phyloP scores from a whole-genome alignment of 108 stramenopile species.

The Fragilaria crotonensis region DNA sequence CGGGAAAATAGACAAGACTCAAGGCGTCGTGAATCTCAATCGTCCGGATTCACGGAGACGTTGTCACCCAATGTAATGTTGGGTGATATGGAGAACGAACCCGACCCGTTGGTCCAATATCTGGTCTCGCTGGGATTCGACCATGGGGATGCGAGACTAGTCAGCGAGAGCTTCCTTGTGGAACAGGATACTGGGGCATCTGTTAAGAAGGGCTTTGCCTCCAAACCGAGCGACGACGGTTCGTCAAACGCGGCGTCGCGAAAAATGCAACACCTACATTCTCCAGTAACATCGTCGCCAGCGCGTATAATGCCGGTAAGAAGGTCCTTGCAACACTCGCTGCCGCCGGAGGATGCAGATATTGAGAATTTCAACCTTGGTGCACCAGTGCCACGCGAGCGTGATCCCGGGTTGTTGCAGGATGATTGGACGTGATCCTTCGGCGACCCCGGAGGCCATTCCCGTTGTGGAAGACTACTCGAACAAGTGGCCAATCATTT shows the following conservation, averaged over 20 bases:
- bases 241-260: too few species aligned
- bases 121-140: background rate
- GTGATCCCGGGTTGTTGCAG: background rate
- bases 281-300: background rate
- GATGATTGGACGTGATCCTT: background rate
- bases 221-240: too few species aligned
- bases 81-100: too few species aligned
- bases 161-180: background rate
- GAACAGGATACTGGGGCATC: background rate
- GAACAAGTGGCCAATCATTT: slow-evolving; percentile 11
- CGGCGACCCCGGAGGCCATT: background rate
- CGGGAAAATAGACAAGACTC: too few species aligned
- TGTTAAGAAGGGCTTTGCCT: too few species aligned
- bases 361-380: background rate
- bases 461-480: background rate
- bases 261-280: background rate
- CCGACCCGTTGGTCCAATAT: background rate
- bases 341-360: background rate
- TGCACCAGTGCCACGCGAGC: background rate
- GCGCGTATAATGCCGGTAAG: background rate
- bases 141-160: background rate
- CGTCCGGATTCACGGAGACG: too few species aligned
- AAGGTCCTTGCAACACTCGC: background rate
- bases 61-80: too few species aligned
- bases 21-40: too few species aligned